Base-by-base conservation (phyloP, 768 basidiomycete genomes). In the Leccinum arenicola region DNA sequence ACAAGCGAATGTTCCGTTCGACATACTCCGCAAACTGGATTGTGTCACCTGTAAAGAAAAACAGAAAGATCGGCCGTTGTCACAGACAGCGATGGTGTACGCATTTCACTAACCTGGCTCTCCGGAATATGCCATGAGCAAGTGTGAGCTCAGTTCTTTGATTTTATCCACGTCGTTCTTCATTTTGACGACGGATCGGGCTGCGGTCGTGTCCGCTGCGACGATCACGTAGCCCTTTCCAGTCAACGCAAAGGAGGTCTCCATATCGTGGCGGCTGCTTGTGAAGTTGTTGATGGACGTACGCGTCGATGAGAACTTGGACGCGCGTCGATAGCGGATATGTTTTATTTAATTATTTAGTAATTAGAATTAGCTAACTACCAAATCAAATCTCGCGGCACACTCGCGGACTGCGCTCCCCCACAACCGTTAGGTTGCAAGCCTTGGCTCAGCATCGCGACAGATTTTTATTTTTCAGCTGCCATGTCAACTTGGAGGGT, bases 151-250 rank as follows among this genome's bases (percentile, higher is more conserved):
- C 47, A 99, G 82, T 23, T 83, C 81, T 75, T 95, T 94, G 80
- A 96, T 93, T 79, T 98, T 98, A 81, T 98, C 95, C 77, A 93
- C 91, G 75, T 97, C 94, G 38, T 82, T 73, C 79, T 98, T 97
- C 94, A 98, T 97, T 78, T 95, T 96, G 71, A 98, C 88, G 75
- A 99, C 93, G 33, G 94, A 97, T 65, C 93, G 83, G 4, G 89
- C 86, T 8, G 94, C 86, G 14, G 87, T 91, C 8, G 89, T 93
- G 75, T 98, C 96, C 10, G 95, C 87, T 2, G 95, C 94, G 66
- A 99, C 77, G 62, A 99, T 84, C 57, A 93, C 89, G 76, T 93
- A 99, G 68, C 87, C 95, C 73, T 97, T 96, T 52, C 95, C 95
- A 43, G 85, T 91, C 56, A 98, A 70, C 38, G 89, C 94, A 73